Evolutionary conservation across 2,329 filamentous ascomycete species (phyloP).

Genomic region (Pseudophaeomoniella oleicola): DNA sequence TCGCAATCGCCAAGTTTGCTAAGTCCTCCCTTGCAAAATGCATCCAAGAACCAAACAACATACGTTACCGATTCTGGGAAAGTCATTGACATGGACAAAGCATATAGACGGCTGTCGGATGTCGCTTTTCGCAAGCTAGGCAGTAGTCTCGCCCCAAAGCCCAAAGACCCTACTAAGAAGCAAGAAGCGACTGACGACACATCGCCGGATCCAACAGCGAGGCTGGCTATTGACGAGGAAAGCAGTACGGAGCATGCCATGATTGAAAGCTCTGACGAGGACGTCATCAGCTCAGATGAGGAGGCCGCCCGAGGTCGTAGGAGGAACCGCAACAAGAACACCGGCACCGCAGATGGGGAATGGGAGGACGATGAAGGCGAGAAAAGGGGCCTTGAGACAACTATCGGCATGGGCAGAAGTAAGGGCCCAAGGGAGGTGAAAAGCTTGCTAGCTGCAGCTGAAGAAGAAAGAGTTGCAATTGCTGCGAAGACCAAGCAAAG

Average conservation of each 20-base stretch:
- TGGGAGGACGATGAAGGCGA: slow-evolving; percentile 12
- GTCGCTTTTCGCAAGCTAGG: slow-evolving; percentile 51
- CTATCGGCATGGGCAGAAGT: slow-evolving; percentile 16
- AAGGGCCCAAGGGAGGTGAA: slow-evolving; percentile 27
- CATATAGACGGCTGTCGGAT: slow-evolving; percentile 58
- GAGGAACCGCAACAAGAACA: slow-evolving; percentile 16
- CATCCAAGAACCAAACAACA: slow-evolving; percentile 22
- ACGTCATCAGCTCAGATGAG: slow-evolving; percentile 44
- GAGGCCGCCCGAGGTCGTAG: slow-evolving; percentile 31
- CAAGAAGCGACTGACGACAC: slow-evolving; percentile 21
- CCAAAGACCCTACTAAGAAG: slow-evolving; percentile 32
- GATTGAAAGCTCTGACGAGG: slow-evolving; percentile 55
- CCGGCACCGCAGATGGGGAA: slow-evolving; percentile 12
- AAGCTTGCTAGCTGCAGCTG: slow-evolving; percentile 54
- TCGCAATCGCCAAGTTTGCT: slow-evolving; percentile 25
- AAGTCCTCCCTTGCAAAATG: slow-evolving; percentile 34
- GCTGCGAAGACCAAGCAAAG: slow-evolving; percentile 35
- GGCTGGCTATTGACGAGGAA: slow-evolving; percentile 56
- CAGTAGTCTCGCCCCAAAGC: slow-evolving; percentile 48
- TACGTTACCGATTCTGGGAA: slow-evolving; percentile 46
- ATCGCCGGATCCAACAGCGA: slow-evolving; percentile 34
- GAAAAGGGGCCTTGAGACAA: slow-evolving; percentile 12
- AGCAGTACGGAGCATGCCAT: slow-evolving; percentile 39
- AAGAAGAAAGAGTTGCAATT: slow-evolving; percentile 55
- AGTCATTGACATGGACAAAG: slow-evolving; percentile 51